Percentiles rank a stretch among this genome's conserved stretches.
These are phyloP conservation scores for Blastocystis sp. DNA, from an alignment of 352 stramenopile species.

Conservation along the genomic window DNA sequence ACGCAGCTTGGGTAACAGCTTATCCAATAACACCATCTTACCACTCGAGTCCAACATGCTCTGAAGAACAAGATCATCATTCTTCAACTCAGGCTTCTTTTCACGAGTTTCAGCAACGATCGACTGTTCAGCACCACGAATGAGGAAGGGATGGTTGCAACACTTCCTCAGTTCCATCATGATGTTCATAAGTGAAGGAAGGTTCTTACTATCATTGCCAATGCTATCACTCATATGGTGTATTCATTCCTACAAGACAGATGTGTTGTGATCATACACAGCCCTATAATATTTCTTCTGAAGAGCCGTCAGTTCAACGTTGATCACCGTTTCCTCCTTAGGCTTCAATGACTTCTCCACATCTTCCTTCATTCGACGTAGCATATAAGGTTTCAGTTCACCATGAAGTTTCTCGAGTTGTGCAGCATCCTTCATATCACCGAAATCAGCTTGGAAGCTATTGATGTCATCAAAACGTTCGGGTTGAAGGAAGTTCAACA, in stretches of 20 bases:
- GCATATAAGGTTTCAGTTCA: conserved; percentile 83
- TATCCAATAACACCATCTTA: conserved; percentile 96
- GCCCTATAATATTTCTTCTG: conserved; percentile 99
- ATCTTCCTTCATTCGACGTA: conserved; percentile 92
- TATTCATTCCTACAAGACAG: conserved; percentile 77
- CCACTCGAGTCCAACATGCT: conserved; percentile 85
- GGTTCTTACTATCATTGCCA: conserved; percentile 67
- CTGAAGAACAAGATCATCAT: not conserved
- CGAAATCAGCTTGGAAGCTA: conserved; percentile 83
- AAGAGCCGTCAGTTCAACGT: conserved; percentile 89
- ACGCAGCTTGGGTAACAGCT: conserved; percentile 88
- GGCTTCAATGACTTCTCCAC: conserved; percentile 87
- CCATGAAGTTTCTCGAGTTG: conserved; percentile 87
- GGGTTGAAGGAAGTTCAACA: conserved; percentile 90
- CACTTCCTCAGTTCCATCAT: conserved; percentile 97
- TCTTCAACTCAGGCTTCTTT: not conserved
- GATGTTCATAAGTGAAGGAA: conserved; percentile 92
- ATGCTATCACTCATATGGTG: conserved; percentile 58
- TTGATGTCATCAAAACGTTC: conserved; percentile 80
- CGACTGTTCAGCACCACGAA: conserved; percentile 81
- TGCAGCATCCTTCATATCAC: conserved; percentile 78
- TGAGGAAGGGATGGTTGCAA: conserved; percentile 98
- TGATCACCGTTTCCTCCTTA: conserved; percentile 89
- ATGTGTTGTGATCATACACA: conserved; percentile 97
- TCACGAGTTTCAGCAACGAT: conserved; percentile 63